Evolutionary conservation across 1,139 yeast genomes (phyloP).

Genomic region (Protomyces arabidopsidicola): DNA sequence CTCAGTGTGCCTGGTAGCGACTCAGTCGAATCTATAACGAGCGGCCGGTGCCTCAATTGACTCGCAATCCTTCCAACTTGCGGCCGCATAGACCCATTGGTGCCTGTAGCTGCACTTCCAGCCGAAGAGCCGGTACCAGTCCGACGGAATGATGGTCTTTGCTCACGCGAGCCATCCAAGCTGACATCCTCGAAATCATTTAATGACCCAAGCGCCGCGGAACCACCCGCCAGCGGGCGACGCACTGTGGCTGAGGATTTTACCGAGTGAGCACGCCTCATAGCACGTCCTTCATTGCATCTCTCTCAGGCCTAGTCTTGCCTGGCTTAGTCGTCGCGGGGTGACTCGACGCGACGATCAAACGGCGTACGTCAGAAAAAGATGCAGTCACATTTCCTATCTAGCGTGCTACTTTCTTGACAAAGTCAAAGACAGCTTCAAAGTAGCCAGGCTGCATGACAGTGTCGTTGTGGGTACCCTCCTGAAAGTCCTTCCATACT

Average conservation of each 20-base stretch:
- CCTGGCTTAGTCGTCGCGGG: no score
- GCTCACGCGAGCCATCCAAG: neutral
- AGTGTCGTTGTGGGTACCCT: conserved; percentile 35
- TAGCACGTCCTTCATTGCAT: neutral
- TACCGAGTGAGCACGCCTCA: conserved; percentile 4
- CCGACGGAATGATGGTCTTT: neutral
- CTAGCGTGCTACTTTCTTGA: conserved; percentile 17
- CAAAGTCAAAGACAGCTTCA: conserved; percentile 33
- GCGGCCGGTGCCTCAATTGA: neutral
- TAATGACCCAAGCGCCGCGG: neutral
- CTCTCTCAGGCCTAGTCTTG: neutral
- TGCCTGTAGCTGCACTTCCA: neutral
- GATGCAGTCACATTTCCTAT: neutral
- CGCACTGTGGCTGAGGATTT: neutral
- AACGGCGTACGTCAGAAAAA: neutral
- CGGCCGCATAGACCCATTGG: neutral
- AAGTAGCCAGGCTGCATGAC: conserved; percentile 34
- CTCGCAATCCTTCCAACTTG: neutral
- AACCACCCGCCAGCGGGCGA: neutral
- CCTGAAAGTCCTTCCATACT: conserved; percentile 32
- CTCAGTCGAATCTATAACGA: neutral
- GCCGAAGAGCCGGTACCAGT: neutral
- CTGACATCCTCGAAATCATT: conserved; percentile 20
- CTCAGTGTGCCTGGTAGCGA: neutral
- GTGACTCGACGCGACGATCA: neutral